Evolutionary conservation across 768 basidiomycete species (phyloP).

Genomic region (Agrocybe chaxingu): DNA sequence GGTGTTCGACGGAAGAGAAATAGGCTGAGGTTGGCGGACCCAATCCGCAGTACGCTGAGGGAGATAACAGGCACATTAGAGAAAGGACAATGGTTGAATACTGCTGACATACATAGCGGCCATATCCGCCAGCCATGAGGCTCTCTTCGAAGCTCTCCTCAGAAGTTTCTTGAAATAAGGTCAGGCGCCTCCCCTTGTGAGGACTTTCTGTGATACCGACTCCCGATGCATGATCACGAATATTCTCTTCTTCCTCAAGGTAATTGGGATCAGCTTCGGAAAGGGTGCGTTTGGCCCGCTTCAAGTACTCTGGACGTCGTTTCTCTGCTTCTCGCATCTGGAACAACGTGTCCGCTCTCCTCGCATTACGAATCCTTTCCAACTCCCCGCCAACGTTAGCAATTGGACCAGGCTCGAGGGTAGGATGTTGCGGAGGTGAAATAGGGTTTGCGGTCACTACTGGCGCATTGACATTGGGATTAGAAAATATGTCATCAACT

Average conservation of each 20-base stretch:
- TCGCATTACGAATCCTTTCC: constrained; percentile 53
- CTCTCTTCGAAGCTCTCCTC: constrained; percentile 86
- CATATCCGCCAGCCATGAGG: constrained; percentile 79
- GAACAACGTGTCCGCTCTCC: constrained; percentile 46
- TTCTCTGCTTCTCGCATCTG: constrained; percentile 54
- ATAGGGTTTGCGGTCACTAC: constrained; percentile 2
- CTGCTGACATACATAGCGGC: constrained; percentile 57
- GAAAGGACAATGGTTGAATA: neutral
- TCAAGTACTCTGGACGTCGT: constrained; percentile 70
- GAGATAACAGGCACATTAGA: constrained; percentile 10
- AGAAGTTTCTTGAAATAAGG: constrained; percentile 77
- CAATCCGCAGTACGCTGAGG: constrained; percentile 56
- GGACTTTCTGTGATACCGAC: constrained; percentile 72
- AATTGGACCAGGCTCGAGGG: constrained; percentile 17
- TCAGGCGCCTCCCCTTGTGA: constrained; percentile 66
- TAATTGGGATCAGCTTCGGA: constrained; percentile 38
- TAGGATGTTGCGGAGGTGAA: constrained; percentile 20
- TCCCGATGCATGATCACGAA: constrained; percentile 23
- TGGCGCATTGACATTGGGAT: neutral
- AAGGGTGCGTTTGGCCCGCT: constrained; percentile 49
- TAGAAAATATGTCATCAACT: constrained; percentile 24
- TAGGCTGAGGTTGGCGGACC: constrained; percentile 54
- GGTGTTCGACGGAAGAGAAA: constrained; percentile 34
- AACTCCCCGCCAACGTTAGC: constrained; percentile 50
- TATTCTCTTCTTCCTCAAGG: constrained; percentile 29